phyloP scores from a whole-genome alignment of 176 grass and related monocot genomes.

The Triticum timopheevii region DNA sequence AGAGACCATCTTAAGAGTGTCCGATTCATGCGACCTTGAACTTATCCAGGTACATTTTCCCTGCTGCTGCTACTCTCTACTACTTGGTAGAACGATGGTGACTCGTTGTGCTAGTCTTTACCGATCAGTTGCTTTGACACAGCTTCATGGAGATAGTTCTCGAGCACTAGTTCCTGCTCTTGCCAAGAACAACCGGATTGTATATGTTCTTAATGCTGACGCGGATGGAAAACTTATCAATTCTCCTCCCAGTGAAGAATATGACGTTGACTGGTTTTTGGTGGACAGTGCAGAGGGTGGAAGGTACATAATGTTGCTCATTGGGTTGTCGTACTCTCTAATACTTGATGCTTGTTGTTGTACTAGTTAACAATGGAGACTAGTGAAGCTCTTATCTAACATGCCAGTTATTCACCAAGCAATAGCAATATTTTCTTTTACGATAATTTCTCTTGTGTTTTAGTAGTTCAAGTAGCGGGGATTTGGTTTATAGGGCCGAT shows the following conservation, averaged over 20 bases:
- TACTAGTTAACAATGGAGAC: background rate
- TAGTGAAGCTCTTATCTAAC: background rate
- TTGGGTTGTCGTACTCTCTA: background rate
- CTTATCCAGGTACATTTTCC: constrained; percentile 57
- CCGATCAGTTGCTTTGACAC: constrained; percentile 12
- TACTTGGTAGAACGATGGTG: background rate
- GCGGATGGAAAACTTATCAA: constrained; percentile 64
- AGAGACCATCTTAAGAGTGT: constrained; percentile 54
- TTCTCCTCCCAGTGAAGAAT: constrained; percentile 52
- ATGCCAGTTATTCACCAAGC: background rate
- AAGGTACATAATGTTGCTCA: constrained; percentile 46
- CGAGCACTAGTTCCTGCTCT: constrained; percentile 57
- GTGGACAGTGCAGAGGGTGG: constrained; percentile 82
- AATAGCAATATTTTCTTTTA: background rate
- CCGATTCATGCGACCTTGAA: constrained; percentile 59
- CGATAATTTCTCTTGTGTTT: background rate
- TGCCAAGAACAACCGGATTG: constrained; percentile 46
- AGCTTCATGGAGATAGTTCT: constrained; percentile 82
- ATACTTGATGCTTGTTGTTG: background rate
- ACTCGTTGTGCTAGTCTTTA: background rate
- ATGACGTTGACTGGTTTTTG: constrained; percentile 66
- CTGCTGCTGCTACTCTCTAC: background rate
- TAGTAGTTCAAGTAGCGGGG: background rate
- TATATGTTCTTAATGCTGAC: constrained; percentile 82
- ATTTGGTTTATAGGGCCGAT: background rate